phyloP scores from a whole-genome alignment of 306 rosid species.

The Cucumis hystrix region DNA sequence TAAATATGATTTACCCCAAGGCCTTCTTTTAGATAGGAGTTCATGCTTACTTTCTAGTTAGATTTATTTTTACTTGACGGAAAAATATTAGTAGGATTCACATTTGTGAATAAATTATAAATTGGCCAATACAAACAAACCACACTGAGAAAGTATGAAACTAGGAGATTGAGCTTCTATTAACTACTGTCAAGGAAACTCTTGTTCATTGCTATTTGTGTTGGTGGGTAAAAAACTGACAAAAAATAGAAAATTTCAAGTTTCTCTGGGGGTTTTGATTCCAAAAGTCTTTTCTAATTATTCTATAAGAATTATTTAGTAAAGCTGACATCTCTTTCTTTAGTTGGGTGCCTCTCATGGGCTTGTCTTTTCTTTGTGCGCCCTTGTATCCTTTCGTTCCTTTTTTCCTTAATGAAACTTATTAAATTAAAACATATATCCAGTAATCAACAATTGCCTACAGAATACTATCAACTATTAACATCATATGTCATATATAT shows the following conservation, averaged over 20 bases:
- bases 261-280: no score
- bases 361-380: no score
- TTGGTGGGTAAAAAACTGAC: not conserved
- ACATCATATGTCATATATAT: not conserved
- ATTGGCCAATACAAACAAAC: not conserved
- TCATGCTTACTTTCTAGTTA: not conserved
- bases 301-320: no score
- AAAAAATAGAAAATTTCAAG: no score
- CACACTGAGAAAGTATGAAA: not conserved
- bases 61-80: not conserved
- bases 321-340: no score
- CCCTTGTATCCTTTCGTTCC: no score
- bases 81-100: not conserved
- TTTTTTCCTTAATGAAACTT: no score
- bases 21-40: not conserved
- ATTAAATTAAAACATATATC: no score
- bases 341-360: no score
- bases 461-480: not conserved
- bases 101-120: not conserved
- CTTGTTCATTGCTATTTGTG: not conserved
- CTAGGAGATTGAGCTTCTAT: not conserved
- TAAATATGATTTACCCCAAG: not conserved
- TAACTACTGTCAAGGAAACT: not conserved
- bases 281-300: no score
- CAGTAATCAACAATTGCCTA: not conserved